These are phyloP conservation scores for Linum lewisii DNA, from an alignment of 345 rosid genomes.

Conservation along the genomic window DNA sequence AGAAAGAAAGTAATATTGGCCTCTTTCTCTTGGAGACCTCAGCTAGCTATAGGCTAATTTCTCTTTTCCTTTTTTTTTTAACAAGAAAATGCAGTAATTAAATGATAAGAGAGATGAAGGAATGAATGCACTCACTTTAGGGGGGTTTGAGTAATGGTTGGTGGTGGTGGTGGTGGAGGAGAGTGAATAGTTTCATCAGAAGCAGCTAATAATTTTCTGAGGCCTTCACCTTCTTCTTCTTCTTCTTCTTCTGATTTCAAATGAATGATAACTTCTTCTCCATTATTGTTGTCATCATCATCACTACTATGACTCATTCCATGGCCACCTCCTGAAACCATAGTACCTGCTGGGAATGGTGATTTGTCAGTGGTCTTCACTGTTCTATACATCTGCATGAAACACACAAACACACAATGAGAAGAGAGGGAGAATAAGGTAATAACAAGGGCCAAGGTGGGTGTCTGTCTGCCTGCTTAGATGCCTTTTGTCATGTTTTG, in stretches of 20 bases:
- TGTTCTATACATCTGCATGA: constrained; percentile 99
- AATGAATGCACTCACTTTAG: not conserved
- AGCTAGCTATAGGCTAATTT: too few relatives aligned
- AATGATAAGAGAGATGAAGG: not conserved
- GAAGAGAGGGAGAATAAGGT: too few relatives aligned
- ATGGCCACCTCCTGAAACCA: not conserved
- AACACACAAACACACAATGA: constrained; percentile 18
- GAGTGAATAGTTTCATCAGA: not conserved
- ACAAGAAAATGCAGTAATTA: not conserved
- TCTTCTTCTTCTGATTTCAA: not conserved
- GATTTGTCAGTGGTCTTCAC: constrained; percentile 89
- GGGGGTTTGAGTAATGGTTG: too few relatives aligned
- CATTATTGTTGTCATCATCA: not conserved
- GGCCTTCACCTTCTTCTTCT: not conserved
- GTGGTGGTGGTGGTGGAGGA: not conserved
- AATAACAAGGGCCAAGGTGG: too few relatives aligned
- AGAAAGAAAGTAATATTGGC: too few relatives aligned
- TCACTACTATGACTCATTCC: not conserved
- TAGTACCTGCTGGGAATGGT: constrained; percentile 12
- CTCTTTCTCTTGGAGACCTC: too few relatives aligned
- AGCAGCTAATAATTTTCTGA: too few relatives aligned
- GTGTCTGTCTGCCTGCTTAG: constrained; percentile 21
- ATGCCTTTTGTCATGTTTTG: constrained; percentile 37
- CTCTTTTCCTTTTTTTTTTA: too few relatives aligned
- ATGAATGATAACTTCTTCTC: not conserved